Base-by-base conservation (phyloP, 176 grass and related monocot genomes). In the Oryza longistaminata region DNA sequence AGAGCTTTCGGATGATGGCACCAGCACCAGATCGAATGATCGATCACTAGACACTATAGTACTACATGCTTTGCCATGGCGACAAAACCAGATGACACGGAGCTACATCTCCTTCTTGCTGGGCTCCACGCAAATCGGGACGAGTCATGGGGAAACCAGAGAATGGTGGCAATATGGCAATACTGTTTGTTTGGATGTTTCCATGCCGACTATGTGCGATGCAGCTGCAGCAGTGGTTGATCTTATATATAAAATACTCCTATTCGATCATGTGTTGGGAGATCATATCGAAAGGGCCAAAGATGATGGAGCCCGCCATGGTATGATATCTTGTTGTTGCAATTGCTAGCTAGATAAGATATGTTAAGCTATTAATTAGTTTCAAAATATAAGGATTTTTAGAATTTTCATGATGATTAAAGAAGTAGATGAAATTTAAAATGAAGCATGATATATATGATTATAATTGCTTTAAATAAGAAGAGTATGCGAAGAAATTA, bases 41-140 rank as follows among this genome's bases (percentile, higher is more conserved):
- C 49, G 4, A 4, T 35, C 34, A 35, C 34, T 35, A 27, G 11
- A 31, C 48, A 19, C 70, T 43, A 43, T 9, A 6, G 35, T 37
- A 5, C 35, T 37, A 37, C 35, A 37, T 37, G 35, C 35, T 37
- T 37, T 37, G 35, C 35, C 35, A 37, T 37, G 5, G 35, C 35
- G 35, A 37, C 81, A 91, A 78, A 85, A 85, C 65, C 89, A 31
- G 66, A 80, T 77, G 85, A 71, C 81, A 82, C 81, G 53, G 64
- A 79, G 43, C 74, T 77, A 64, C 8, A 66, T 77, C 60, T 10
- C 61, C 50, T 22, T 14, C 29, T 21, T 21, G 8, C 58, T 24
- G 72, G 73, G 53, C 22, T n/a, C 67, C 67, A 15, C 31, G 1
- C 62, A n/a, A 43, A 43, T 2, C 5, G 12, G 64, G 73, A 78